phyloP scores from a whole-genome alignment of 495 filamentous ascomycete species.

The Trichoderma orchidacearum region DNA sequence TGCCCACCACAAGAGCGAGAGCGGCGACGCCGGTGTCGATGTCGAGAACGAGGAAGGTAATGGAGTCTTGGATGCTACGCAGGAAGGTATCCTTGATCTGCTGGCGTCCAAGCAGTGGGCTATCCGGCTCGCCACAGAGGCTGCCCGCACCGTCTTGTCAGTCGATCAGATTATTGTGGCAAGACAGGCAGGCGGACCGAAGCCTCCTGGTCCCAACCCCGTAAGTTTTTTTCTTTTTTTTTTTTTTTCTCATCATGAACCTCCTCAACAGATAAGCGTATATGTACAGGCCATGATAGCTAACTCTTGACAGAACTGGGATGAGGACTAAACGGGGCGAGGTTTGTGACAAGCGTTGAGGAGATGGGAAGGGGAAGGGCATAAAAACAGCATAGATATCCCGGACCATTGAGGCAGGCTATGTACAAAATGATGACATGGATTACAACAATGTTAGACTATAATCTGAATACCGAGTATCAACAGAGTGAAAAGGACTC shows the following conservation, averaged over 20 bases:
- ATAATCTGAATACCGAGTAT: too few species aligned
- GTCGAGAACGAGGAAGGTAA: conserved; percentile 68
- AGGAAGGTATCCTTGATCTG: conserved; percentile 86
- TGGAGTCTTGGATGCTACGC: conserved; percentile 75
- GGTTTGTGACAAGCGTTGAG: not conserved
- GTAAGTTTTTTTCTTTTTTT: conserved; percentile 10
- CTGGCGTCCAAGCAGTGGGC: conserved; percentile 88
- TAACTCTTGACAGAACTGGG: conserved; percentile 60
- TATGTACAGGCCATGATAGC: conserved; percentile 1
- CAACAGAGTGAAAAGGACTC: not conserved
- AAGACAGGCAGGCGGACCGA: conserved; percentile 91
- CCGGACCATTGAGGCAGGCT: not conserved
- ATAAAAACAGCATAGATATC: not conserved
- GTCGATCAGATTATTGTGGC: conserved; percentile 99
- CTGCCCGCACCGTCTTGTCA: conserved; percentile 83
- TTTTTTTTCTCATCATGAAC: not conserved
- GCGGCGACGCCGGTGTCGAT: conserved; percentile 86
- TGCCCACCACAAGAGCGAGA: conserved; percentile 74
- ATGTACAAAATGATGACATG: not conserved
- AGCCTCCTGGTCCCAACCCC: conserved; percentile 85
- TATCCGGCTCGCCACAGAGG: conserved; percentile 90
- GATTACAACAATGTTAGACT: not conserved
- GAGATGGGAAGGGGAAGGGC: not conserved
- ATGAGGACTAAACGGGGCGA: conserved; percentile 60
- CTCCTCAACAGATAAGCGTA: too few species aligned